These are phyloP conservation scores for Pichia sp. DNA, from an alignment of 1,139 yeast genomes.

Conservation along the genomic window DNA sequence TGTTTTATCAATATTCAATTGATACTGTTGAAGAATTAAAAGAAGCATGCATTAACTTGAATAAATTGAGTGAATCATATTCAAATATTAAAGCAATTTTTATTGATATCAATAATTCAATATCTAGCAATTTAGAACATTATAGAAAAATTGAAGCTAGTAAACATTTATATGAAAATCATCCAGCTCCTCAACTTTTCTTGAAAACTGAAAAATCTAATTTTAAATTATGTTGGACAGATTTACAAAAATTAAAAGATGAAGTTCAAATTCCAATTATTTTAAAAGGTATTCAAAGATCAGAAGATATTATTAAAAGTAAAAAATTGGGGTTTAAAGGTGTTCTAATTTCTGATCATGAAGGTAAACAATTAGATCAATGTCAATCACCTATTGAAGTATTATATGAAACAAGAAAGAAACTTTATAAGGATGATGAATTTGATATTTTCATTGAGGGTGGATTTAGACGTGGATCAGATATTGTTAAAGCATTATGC, in stretches of 20 bases:
- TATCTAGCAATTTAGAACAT: constrained; percentile 42
- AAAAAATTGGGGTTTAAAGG: constrained; percentile 51
- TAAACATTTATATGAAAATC: constrained; percentile 3
- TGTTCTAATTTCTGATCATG: constrained; percentile 59
- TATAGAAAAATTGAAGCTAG: constrained; percentile 14
- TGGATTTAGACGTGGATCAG: constrained; percentile 64
- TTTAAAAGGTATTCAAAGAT: constrained; percentile 45
- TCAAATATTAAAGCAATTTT: constrained; percentile 43
- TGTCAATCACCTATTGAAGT: constrained; percentile 60
- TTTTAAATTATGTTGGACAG: constrained; percentile 28
- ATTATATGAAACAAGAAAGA: constrained; percentile 52
- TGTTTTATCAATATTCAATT: constrained; percentile 46
- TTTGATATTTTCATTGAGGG: constrained; percentile 51
- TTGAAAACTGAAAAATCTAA: background rate
- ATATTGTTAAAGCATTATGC: constrained; percentile 55
- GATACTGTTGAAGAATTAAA: constrained; percentile 31
- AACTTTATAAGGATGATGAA: constrained; percentile 29
- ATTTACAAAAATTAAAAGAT: constrained; percentile 31
- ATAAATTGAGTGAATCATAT: constrained; percentile 29
- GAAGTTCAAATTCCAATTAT: constrained; percentile 43
- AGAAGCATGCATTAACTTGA: constrained; percentile 18
- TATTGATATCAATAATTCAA: constrained; percentile 48
- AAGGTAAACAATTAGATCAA: constrained; percentile 64
- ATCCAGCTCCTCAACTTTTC: constrained; percentile 13
- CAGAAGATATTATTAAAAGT: constrained; percentile 47